A percentile compares a stretch with the other conserved stretches of the same genome.
Evolutionary conservation across 2,329 filamentous ascomycete genomes (phyloP).

Genomic region (Xylariaceae sp.): DNA sequence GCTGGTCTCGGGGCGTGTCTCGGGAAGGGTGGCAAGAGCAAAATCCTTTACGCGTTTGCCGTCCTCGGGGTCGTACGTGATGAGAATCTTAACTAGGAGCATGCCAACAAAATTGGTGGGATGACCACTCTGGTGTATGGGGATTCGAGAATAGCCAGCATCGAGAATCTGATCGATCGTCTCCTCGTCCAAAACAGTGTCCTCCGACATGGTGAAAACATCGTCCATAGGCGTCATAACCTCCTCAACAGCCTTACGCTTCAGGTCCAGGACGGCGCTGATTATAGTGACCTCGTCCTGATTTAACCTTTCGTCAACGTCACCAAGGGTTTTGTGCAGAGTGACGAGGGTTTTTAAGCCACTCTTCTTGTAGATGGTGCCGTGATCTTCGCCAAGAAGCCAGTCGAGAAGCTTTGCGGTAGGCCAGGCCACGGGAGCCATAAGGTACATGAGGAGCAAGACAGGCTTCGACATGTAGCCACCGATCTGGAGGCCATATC

Average conservation of each 20-base stretch:
- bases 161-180: slow-evolving; percentile 95
- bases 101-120: slow-evolving; percentile 92
- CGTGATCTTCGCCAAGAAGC: slow-evolving; percentile 92
- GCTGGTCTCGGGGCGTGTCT: slow-evolving; percentile 93
- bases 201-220: slow-evolving; percentile 95
- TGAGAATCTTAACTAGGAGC: slow-evolving; percentile 97
- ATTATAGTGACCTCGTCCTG: slow-evolving; percentile 99
- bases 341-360: slow-evolving; percentile 96
- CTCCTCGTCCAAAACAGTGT: slow-evolving; percentile 88
- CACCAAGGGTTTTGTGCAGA: slow-evolving; percentile 88
- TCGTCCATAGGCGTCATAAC: slow-evolving; percentile 99
- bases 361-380: slow-evolving; percentile 97
- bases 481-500: slow-evolving; percentile 93
- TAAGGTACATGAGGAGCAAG: slow-evolving; percentile 86
- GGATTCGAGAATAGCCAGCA: slow-evolving; percentile 94
- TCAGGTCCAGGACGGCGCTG: slow-evolving; percentile 92
- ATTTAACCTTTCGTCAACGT: slow-evolving; percentile 87
- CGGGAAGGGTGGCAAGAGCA: slow-evolving; percentile 88
- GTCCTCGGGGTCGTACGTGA: slow-evolving; percentile 98
- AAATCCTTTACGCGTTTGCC: slow-evolving; percentile 87
- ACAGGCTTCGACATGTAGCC: slow-evolving; percentile 93
- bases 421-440: slow-evolving; percentile 90
- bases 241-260: slow-evolving; percentile 90
- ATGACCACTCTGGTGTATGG: slow-evolving; percentile 87
- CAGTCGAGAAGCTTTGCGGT: slow-evolving; percentile 94